These are phyloP conservation scores for Amanita brunnescens DNA, from an alignment of 768 basidiomycete species.

Conservation along the genomic window DNA sequence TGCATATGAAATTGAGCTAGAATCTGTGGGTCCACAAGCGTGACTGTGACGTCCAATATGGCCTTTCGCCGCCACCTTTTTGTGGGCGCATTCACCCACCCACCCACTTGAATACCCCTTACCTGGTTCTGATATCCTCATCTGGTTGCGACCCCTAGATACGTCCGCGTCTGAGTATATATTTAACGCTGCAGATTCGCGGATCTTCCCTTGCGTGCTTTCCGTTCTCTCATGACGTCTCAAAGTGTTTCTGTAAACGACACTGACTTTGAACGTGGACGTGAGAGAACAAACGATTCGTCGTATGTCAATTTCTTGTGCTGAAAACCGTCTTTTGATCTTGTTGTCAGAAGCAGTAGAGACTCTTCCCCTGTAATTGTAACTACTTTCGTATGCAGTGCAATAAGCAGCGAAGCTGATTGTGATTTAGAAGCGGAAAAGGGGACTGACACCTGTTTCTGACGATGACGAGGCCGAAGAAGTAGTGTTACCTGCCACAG, in stretches of 20 bases:
- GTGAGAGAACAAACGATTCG: slow-evolving; percentile 31
- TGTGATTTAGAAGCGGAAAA: slow-evolving; percentile 33
- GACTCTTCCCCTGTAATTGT: slow-evolving; percentile 7
- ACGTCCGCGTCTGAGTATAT: background rate
- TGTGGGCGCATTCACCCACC: background rate
- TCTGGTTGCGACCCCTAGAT: background rate
- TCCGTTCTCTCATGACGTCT: slow-evolving; percentile 2
- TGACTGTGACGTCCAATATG: background rate
- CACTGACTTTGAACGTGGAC: slow-evolving; percentile 26
- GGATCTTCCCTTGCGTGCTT: background rate
- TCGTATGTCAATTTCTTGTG: slow-evolving; percentile 20
- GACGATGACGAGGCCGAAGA: slow-evolving; percentile 41
- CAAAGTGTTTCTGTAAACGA: background rate
- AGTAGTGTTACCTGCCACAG: slow-evolving; percentile 22
- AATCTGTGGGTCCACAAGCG: background rate
- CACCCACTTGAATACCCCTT: too few relatives aligned
- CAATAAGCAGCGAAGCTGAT: background rate
- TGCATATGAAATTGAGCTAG: too few relatives aligned
- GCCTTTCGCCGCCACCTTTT: background rate
- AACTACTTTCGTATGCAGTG: background rate
- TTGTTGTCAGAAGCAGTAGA: slow-evolving; percentile 5
- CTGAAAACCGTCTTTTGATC: background rate
- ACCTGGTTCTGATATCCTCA: background rate
- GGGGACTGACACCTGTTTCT: slow-evolving; percentile 43
- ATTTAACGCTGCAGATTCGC: background rate